Evolutionary conservation across 1,139 yeast species (phyloP), one percentile per base, ranked within the genome.

Genomic region (Pichia sp.): DNA sequence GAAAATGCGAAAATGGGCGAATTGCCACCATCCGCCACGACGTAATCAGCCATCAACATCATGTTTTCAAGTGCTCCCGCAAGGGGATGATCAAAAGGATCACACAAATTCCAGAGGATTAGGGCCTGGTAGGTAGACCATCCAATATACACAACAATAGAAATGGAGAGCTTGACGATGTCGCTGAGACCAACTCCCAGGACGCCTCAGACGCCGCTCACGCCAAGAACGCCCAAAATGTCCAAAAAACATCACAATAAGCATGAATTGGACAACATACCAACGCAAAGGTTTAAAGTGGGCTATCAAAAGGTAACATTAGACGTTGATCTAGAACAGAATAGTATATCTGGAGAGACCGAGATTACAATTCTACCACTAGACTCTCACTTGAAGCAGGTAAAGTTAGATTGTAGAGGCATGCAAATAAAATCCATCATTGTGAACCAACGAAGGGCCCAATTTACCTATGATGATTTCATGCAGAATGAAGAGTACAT

Each of bases 331-430:
- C 58, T 82, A 29, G 68, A 77, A 16, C 60, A 63, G 27, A 69
- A 71, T 41, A 52, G 58, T 17, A 59, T 79, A 10, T 59, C 59
- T n/a, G 98, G 97, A 12, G 69, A 74, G 48, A 86, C 97, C 0
- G 96, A 87, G 53, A 62, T 91, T 25, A 81, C 93, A 2, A 65
- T 88, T 12, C 64, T 84, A 17, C 96, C 97, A 0, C 64, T 77
- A 3, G 74, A 78, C 15, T 72, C 74, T 10, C 57, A 65, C 1
- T 60, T 88, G 30, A 74, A 72, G 37, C 64, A 66, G 12, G 66
- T 91, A 22, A 72, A 74, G 38, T 63, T 91, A 37, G 97, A 91
- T 56, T 85, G 94, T 45, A 74, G 96, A 39, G 88, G 85, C 42
- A 72, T 86, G 62, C 64, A 63, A 32, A 73, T 88, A 28, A 68